Base-by-base conservation (phyloP, 2,329 filamentous ascomycete species). In the Fusarium neocosmosporiellum region DNA sequence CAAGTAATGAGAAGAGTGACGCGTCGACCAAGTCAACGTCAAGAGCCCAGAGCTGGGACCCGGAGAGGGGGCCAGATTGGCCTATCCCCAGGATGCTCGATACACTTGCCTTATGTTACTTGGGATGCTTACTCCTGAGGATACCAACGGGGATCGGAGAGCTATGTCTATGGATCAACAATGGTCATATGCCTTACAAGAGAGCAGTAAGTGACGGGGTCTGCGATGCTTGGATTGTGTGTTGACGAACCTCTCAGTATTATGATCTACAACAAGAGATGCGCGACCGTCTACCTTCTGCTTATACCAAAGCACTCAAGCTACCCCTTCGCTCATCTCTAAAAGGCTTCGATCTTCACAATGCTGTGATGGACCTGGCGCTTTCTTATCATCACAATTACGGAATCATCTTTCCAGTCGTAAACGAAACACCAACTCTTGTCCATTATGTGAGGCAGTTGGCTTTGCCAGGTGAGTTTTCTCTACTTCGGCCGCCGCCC, bases 141-240 rank as follows among this genome's bases (percentile, higher is more conserved):
- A 85, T 96, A 64, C 94, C 95, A 0, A 86, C 94, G n/a, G 90
- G 91, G 24, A 84, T 96, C 9, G 92, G 90, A 13, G 93, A 97
- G 72, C 81, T 98, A 14, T 87, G 87, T 62, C 84, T 85, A 50
- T 97, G 93, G 91, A 89, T 89, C 18, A 88, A 87, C 55, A 84
- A 84, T 65, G 91, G 91, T 54, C 88, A 92, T 63, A 86, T 98
- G 29, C 88, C 92, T 0, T 98, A 92, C 80, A 88, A 92, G 53
- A 86, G 89, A 74, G 92, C 92, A 22, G 90, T 91, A 80, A 80
- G 87, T 81, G 22, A 20, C n/a, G 13, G 36, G 3, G 31, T 9
- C 10, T 37, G 2, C 2, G 16, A n/a, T 20, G 27, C 3, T 39
- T 13, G 5, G 18, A 10, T 3, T 6, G 13, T n/a, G 34, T 39